Evolutionary conservation across 495 filamentous ascomycete genomes (phyloP).

Genomic region (Podospora sp.): DNA sequence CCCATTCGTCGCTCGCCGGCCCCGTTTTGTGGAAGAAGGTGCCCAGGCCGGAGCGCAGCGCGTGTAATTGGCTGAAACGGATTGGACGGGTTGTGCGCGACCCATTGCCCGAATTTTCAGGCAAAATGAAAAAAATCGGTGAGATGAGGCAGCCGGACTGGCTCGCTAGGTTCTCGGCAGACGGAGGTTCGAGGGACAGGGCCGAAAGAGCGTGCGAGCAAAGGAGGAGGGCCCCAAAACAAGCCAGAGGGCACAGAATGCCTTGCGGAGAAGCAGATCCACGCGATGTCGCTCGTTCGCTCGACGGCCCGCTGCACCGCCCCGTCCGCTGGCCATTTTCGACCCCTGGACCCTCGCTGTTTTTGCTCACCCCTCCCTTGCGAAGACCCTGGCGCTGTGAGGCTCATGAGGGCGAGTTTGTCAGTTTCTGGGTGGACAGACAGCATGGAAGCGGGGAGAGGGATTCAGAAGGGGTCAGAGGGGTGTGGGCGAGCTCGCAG

Average conservation of each 20-base stretch:
- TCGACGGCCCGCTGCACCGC: constrained; percentile 22
- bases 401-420: constrained; percentile 2
- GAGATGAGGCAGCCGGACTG: constrained; percentile 27
- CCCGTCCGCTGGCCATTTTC: not conserved
- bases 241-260: constrained; percentile 19
- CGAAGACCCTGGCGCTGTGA: not conserved
- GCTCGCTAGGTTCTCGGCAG: constrained; percentile 13
- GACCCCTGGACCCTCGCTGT: not conserved
- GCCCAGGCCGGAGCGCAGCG: constrained; percentile 20
- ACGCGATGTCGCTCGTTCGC: constrained; percentile 11
- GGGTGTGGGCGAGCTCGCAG: not conserved
- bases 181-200: not conserved
- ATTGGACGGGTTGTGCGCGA: constrained; percentile 1
- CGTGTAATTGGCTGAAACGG: constrained; percentile 7
- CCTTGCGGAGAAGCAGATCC: constrained; percentile 25
- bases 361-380: not conserved
- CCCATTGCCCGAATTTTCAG: constrained; percentile 26
- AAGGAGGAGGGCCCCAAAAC: not conserved
- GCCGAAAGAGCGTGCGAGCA: not conserved
- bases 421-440: not conserved
- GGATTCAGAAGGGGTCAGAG: not conserved
- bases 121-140: constrained; percentile 32
- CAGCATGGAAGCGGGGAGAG: not conserved
- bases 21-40: not conserved
- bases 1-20: not conserved